A percentile compares a stretch with the other conserved stretches of the same genome.
phyloP scores from a whole-genome alignment of 495 filamentous ascomycete genomes.

The Schizothecium vesticola region DNA sequence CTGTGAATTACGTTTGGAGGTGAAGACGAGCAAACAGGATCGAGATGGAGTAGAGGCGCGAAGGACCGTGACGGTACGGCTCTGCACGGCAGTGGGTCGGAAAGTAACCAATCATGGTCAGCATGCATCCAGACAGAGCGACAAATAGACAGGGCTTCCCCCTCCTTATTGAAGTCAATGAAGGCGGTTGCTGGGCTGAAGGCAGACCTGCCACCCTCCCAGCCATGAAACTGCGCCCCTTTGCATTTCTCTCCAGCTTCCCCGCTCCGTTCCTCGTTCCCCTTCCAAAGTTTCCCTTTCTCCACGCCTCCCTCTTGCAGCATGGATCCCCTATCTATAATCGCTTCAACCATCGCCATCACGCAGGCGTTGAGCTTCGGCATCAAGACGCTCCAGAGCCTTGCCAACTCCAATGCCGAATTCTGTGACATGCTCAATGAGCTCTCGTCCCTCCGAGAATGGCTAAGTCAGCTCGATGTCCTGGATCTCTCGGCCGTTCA shows the following conservation, averaged over 20 bases:
- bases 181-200: background rate
- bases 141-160: background rate
- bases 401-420: background rate
- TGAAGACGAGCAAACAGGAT: background rate
- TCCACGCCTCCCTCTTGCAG: background rate
- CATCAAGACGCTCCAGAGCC: background rate
- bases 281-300: background rate
- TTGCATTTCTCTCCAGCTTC: background rate
- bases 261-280: background rate
- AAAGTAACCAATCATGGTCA: background rate
- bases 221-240: background rate
- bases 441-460: background rate
- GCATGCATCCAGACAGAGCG: background rate
- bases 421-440: conserved; percentile 4
- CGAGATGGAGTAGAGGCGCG: background rate
- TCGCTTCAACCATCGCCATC: background rate
- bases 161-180: background rate
- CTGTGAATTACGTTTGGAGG: background rate
- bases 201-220: background rate
- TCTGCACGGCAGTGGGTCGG: background rate
- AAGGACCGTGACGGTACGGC: background rate
- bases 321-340: background rate
- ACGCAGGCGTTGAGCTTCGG: background rate
- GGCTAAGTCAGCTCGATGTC: background rate
- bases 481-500: background rate